These are phyloP conservation scores for Podaxis rugospora DNA, from an alignment of 768 basidiomycete species.

Conservation along the genomic window DNA sequence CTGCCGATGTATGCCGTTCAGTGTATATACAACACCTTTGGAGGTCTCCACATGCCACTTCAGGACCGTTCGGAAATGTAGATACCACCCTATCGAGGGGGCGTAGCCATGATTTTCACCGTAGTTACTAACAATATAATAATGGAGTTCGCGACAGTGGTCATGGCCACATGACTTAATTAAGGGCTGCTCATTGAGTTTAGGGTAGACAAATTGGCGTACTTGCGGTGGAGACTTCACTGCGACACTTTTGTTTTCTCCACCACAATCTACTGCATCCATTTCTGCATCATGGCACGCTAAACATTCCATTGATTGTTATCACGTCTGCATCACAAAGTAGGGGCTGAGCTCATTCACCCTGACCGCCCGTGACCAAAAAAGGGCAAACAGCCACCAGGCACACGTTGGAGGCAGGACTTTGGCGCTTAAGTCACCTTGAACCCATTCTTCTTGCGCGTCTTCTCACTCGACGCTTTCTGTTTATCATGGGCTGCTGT, in stretches of 20 bases:
- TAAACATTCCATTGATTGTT: neutral
- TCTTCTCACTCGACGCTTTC: slow-evolving; percentile 5
- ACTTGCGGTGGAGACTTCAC: neutral
- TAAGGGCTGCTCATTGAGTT: neutral
- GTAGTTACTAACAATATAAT: no score
- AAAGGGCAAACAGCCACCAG: slow-evolving; percentile 23
- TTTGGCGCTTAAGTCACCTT: neutral
- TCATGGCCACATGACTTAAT: neutral
- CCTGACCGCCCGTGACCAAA: slow-evolving; percentile 7
- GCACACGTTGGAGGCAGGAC: slow-evolving; percentile 11
- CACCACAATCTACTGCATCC: neutral
- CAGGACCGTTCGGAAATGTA: no score
- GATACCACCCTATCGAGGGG: no score
- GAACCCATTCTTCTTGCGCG: slow-evolving; percentile 7
- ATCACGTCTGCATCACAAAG: neutral
- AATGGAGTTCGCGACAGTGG: no score
- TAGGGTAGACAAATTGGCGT: neutral
- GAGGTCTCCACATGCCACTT: no score
- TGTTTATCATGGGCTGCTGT: slow-evolving; percentile 61
- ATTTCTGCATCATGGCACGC: neutral
- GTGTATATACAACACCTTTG: no score
- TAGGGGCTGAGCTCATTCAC: neutral
- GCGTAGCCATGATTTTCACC: no score
- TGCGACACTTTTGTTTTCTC: neutral
- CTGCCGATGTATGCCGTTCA: no score